Conservation (phyloP, 192 early-diverging fungal genomes). For the Cetraspora pellucida region DNA sequence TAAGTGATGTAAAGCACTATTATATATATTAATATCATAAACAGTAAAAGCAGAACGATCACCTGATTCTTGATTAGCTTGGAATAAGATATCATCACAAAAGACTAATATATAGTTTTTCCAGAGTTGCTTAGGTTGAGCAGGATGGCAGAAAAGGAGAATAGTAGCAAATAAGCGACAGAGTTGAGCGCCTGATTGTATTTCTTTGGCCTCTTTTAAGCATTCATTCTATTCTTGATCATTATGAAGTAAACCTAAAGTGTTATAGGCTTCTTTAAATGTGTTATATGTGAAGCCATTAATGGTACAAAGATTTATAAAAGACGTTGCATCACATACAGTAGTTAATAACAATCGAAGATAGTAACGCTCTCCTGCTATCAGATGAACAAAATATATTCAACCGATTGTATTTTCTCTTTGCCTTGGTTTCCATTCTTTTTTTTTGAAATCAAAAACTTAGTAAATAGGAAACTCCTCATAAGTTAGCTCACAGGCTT, state of each 20-base stretch:
- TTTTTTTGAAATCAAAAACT: too few species aligned
- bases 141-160: neutral
- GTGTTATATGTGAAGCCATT: neutral
- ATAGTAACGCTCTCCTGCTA: constrained; percentile 39
- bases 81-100: too few species aligned
- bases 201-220: constrained; percentile 25
- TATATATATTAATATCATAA: too few species aligned
- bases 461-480: constrained; percentile 28
- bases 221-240: constrained; percentile 35
- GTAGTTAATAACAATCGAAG: constrained; percentile 30
- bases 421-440: constrained; percentile 21
- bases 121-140: constrained; percentile 3
- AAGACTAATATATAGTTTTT: too few species aligned
- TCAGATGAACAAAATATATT: constrained; percentile 29
- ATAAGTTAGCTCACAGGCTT: constrained; percentile 14
- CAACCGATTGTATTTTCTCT: constrained; percentile 29
- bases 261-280: constrained; percentile 36
- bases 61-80: too few species aligned
- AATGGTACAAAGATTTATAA: too few species aligned
- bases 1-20: too few species aligned
- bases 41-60: too few species aligned
- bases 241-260: constrained; percentile 36
- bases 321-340: constrained; percentile 33
- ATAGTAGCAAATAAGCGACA: constrained; percentile 31
- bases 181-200: constrained; percentile 27